Base-by-base conservation (phyloP, 345 rosid species). In the Physaria fendleri region DNA sequence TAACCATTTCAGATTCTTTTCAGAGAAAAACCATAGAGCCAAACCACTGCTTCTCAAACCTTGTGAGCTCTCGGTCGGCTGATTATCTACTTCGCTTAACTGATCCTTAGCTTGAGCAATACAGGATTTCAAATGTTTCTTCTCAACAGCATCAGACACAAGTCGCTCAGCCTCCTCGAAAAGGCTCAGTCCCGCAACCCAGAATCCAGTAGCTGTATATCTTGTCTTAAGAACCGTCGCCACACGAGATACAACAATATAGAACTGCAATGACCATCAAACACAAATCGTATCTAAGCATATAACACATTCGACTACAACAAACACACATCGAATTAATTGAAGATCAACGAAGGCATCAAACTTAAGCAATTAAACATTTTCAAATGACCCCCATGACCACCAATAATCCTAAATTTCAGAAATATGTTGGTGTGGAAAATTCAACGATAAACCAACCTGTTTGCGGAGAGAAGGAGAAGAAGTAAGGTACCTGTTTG, bases 181-280 rank as follows among this genome's bases (percentile, higher is more conserved):
- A 53, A 88, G 85, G 12, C 76, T 77, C 20, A 88, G 66, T 0
- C 96, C 95, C 0, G 91, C 87, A 22, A 71, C 79, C 96, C 98
- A 86, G 73, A 92, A 92, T 3, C 96, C 95, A 8, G 95, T 85
- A 18, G 85, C 83, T 8, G 95, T 92, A 55, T 88, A 76, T 62
- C 96, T 82, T 0, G 95, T 81, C 78, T 81, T 88, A 3, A 92
- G 74, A 56, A 88, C 72, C 6, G 95, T 88, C 4, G 87, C 90
- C 3, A 81, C 96, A 57, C 98, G 88, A 65, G 93, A 92, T 8
- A 88, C 82, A 51, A 71, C 91, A 18, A 75, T 42, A 64, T 76
- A 88, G 35, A 92, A 84, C 98, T 92, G 67, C 50, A 68, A 59
- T 39, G 16, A 8, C 8, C 37, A 67, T 22, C 27, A 59, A 32